Evolutionary conservation across 1,284 basidiomycete species (phyloP).

Genomic region (Naganishia sp.): DNA sequence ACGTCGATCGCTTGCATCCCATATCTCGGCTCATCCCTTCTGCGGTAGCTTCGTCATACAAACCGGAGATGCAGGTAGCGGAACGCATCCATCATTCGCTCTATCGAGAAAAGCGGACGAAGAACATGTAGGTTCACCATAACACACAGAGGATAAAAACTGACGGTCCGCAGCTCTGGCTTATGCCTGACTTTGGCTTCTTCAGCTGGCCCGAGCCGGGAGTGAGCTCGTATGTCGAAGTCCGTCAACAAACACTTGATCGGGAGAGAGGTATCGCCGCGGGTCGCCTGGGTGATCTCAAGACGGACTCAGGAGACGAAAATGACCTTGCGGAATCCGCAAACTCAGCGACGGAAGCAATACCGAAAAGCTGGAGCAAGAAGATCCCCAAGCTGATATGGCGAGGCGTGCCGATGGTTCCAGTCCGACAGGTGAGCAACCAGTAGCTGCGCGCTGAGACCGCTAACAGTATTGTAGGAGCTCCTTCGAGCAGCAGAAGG

Average conservation of each 20-base stretch:
- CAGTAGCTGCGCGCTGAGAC: neutral
- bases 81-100: constrained; percentile 37
- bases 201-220: constrained; percentile 51
- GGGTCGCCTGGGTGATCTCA: neutral
- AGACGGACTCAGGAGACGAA: neutral
- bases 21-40: neutral
- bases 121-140: constrained; percentile 26
- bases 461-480: constrained; percentile 34
- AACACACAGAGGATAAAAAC: too few species aligned
- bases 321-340: too few species aligned
- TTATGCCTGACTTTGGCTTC: constrained; percentile 53
- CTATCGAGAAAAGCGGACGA: constrained; percentile 41
- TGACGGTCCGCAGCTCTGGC: constrained; percentile 35
- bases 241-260: constrained; percentile 40
- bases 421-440: constrained; percentile 40
- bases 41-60: constrained; percentile 45
- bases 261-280: constrained; percentile 37
- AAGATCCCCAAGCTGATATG: constrained; percentile 49
- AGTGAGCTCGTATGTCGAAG: constrained; percentile 44
- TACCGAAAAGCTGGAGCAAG: constrained; percentile 39
- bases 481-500: constrained; percentile 40
- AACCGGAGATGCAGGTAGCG: constrained; percentile 43
- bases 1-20: too few species aligned
- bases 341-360: neutral
- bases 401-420: constrained; percentile 47